Base-by-base conservation (phyloP, 208 protist genomes). In the Balamuthia mandrillaris region DNA sequence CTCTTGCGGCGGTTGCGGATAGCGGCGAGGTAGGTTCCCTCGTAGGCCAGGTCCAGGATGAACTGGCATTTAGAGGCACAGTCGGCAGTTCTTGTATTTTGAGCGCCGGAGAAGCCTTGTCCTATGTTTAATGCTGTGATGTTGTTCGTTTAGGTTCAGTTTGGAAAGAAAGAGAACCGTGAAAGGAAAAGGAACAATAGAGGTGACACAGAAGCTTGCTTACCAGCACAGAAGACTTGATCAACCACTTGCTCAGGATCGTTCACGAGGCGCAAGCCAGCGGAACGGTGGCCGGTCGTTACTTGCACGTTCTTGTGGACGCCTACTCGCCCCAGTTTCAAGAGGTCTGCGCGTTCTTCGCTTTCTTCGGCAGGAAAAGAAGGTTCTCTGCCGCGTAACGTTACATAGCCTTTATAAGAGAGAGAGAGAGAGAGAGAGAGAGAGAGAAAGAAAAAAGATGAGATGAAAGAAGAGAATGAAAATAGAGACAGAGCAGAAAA, bases 1-100 rank as follows among this genome's bases (percentile, higher is more conserved):
- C 68, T 37, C 31, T 66, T 68, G 3, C 77, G 52, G 33, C 42
- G 3, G 54, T 84, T 51, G 56, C 56, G 45, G 77, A 84, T 84
- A 41, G 77, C 77, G 12, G 77, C 44, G 41, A 84, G 44, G 31
- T 84, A 84, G 52, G 77, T 84, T 41, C 56, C 77, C 44, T 84
- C 77, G 54, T 84, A 84, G 56, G 63, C 45, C 21, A 29, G 56
- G 41, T 84, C 77, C 18, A 84, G 77, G 56, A 84, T 84, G 54
- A 84, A 84, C 77, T 84, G 77, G 42, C 77, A 84, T 58, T 84
- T 84, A 2, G 35, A 51, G 21, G 27, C 18, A 35, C 39, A 63
- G 3, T 33, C 9, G 10, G 77, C 21, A 37, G 27, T 58, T 7
- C 54, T 51, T 42, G 49, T 51, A 45, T 83, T 83, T 37, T 24